These are phyloP conservation scores for Nelumbo lutea DNA, from an alignment of 164 flowering plant genomes.

Conservation along the genomic window DNA sequence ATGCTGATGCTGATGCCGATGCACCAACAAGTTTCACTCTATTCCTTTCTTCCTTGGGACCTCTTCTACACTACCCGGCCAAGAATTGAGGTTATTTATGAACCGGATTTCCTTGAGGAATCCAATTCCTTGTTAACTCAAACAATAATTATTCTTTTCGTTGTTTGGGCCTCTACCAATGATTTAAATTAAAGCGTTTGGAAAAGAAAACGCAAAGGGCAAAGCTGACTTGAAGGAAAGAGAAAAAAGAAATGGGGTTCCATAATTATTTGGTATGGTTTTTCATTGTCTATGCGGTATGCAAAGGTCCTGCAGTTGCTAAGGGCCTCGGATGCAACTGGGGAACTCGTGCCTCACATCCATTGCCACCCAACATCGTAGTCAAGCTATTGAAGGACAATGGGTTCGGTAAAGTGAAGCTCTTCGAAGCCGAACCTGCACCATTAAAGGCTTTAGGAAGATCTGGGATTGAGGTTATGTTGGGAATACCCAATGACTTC, in stretches of 20 bases:
- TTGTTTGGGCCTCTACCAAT: no score
- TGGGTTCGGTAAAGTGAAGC: slow-evolving; percentile 83
- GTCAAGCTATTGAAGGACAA: slow-evolving; percentile 79
- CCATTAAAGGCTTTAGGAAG: slow-evolving; percentile 66
- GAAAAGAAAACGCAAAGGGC: no score
- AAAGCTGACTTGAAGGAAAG: no score
- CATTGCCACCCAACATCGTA: slow-evolving; percentile 55
- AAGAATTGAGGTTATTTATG: no score
- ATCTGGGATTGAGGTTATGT: slow-evolving; percentile 80
- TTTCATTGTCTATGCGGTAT: slow-evolving; percentile 14
- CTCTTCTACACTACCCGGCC: no score
- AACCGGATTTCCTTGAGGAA: no score
- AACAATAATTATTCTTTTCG: no score
- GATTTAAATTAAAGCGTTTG: no score
- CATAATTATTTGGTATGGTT: slow-evolving; percentile 12
- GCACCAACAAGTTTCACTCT: no score
- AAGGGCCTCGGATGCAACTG: slow-evolving; percentile 67
- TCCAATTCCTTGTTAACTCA: no score
- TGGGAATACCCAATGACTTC: slow-evolving; percentile 87
- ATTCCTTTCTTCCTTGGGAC: no score
- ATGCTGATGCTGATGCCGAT: no score
- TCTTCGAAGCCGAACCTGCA: slow-evolving; percentile 79
- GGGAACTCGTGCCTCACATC: slow-evolving; percentile 72
- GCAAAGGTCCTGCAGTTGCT: slow-evolving; percentile 4
- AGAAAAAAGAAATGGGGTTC: slow-evolving; percentile 22